Conservation (phyloP, 1,284 basidiomycete genomes). For the Ceratobasidium theobromae region DNA sequence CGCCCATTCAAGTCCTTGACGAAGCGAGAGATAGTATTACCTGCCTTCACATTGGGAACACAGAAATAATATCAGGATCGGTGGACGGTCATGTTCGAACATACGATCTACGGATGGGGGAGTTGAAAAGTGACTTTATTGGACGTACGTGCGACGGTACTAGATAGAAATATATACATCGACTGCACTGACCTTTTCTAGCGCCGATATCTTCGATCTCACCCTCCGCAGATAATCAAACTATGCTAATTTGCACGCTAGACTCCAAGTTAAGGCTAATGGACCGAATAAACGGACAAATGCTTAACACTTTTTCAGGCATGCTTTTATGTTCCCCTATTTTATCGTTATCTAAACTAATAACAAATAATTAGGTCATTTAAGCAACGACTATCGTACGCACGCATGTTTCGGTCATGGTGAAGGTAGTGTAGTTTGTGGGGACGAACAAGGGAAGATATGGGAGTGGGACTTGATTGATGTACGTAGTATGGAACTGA, state of each 20-base stretch:
- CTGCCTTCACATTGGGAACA: slow-evolving; percentile 64
- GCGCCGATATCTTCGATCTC: slow-evolving; percentile 83
- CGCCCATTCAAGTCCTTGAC: slow-evolving; percentile 87
- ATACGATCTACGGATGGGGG: slow-evolving; percentile 92
- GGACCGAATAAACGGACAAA: slow-evolving; percentile 78
- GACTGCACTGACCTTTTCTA: slow-evolving; percentile 42
- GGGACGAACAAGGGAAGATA: slow-evolving; percentile 85
- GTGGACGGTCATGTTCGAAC: slow-evolving; percentile 90
- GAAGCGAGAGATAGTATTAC: slow-evolving; percentile 91
- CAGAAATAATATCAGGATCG: slow-evolving; percentile 76
- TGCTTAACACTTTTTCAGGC: slow-evolving; percentile 74
- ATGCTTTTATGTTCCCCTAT: background rate
- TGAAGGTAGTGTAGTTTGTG: slow-evolving; percentile 80
- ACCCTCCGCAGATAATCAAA: slow-evolving; percentile 71
- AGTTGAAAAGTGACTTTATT: slow-evolving; percentile 84
- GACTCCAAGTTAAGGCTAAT: slow-evolving; percentile 86
- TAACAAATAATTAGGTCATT: slow-evolving; percentile 56
- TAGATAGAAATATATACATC: background rate
- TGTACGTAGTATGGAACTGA: slow-evolving; percentile 51
- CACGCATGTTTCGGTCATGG: slow-evolving; percentile 80
- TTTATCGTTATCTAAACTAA: background rate
- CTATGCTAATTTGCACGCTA: slow-evolving; percentile 78
- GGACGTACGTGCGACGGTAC: slow-evolving; percentile 62
- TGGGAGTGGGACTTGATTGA: slow-evolving; percentile 94
- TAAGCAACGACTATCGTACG: slow-evolving; percentile 72